Conservation (phyloP, 805 yeast genomes). For the Blastobotrys terrestris region DNA sequence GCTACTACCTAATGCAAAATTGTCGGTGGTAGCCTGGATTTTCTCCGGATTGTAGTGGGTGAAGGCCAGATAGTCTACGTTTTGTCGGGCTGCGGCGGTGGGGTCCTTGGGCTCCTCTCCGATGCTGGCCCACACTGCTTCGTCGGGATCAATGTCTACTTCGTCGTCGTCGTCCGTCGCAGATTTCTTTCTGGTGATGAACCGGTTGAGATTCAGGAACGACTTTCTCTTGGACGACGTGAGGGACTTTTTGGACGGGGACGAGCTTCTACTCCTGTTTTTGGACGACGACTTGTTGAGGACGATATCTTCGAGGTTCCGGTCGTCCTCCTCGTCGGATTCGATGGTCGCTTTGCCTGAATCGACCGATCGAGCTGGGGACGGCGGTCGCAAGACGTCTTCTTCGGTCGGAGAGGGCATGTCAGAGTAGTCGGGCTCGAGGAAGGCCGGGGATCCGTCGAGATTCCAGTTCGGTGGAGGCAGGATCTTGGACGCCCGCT, state of each 20-base stretch:
- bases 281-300: slow-evolving; percentile 9
- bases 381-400: slow-evolving; percentile 8
- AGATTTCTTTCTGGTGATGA: background rate
- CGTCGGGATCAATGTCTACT: slow-evolving; percentile 12
- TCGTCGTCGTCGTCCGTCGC: slow-evolving; percentile 11
- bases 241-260: background rate
- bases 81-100: slow-evolving; percentile 3
- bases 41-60: slow-evolving; percentile 23
- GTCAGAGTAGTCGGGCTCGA: background rate
- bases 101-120: slow-evolving; percentile 8
- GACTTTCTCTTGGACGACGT: background rate
- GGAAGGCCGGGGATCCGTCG: background rate
- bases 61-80: slow-evolving; percentile 24
- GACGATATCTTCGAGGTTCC: slow-evolving; percentile 10
- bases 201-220: background rate
- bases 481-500: slow-evolving; percentile 7
- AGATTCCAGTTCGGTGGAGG: slow-evolving; percentile 7
- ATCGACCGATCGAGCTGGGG: slow-evolving; percentile 20
- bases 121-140: slow-evolving; percentile 9
- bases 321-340: slow-evolving; percentile 25
- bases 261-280: background rate
- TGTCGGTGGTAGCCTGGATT: background rate
- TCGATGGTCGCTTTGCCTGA: slow-evolving; percentile 29
- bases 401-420: background rate
- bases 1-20: background rate